Conservation (phyloP, 148 eudicot genomes). For the Limonium bicolor region DNA sequence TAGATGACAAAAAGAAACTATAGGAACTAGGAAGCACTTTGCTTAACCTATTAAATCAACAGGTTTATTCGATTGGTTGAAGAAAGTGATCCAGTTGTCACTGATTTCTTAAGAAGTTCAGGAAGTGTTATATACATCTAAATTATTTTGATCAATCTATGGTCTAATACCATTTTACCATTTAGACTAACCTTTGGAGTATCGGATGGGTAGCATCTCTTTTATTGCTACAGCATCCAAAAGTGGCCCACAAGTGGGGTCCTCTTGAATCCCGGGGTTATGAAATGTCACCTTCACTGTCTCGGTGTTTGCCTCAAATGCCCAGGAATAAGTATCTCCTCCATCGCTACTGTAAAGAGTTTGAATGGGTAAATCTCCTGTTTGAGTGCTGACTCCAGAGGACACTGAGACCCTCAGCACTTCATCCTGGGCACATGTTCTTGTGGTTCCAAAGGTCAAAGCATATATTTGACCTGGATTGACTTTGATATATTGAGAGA, state of each 20-base stretch:
- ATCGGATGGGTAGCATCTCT: conserved; percentile 20
- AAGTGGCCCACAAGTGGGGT: conserved; percentile 65
- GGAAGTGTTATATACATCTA: too few relatives aligned
- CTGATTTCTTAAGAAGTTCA: too few relatives aligned
- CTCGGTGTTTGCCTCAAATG: conserved; percentile 25
- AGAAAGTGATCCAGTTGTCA: too few relatives aligned
- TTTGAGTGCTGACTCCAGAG: background rate
- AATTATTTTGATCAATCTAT: too few relatives aligned
- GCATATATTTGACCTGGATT: conserved; percentile 17
- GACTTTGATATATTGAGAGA: conserved; percentile 21
- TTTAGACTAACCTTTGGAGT: too few relatives aligned
- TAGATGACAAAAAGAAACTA: too few relatives aligned
- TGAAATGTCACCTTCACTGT: conserved; percentile 36
- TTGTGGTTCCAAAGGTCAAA: conserved; percentile 19
- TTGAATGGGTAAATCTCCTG: conserved; percentile 31
- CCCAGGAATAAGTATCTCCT: conserved; percentile 72
- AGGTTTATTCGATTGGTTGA: too few relatives aligned
- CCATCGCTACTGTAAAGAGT: conserved; percentile 60
- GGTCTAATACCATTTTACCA: too few relatives aligned
- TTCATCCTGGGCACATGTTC: conserved; percentile 35
- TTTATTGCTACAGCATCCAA: conserved; percentile 63
- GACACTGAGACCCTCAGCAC: conserved; percentile 1
- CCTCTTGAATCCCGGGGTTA: conserved; percentile 55
- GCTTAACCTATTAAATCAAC: too few relatives aligned
- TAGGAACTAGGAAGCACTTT: too few relatives aligned